phyloP scores from a whole-genome alignment of 1,139 yeast genomes.

The Sugiyamaella paludigena region DNA sequence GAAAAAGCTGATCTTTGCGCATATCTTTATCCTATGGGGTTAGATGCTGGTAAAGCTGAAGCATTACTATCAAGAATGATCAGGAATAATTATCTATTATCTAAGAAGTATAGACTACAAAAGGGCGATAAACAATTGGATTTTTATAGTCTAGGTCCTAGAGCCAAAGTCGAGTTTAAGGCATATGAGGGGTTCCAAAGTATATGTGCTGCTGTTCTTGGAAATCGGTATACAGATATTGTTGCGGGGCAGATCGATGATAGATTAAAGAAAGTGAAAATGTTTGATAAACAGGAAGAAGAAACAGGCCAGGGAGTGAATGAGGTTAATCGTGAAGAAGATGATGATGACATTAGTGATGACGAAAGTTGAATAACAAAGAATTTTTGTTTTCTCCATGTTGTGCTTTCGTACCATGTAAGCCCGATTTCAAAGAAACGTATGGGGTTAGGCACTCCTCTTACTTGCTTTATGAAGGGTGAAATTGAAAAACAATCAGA shows the following conservation, averaged over 20 bases:
- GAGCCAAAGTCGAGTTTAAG: slow-evolving; percentile 12
- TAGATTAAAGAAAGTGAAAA: slow-evolving; percentile 1
- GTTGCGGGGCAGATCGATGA: slow-evolving; percentile 5
- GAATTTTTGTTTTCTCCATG: too few relatives aligned
- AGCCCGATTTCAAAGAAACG: too few relatives aligned
- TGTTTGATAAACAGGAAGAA: background rate
- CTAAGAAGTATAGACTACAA: background rate
- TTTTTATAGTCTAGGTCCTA: slow-evolving; percentile 14
- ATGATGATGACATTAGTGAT: background rate
- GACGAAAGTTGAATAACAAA: too few relatives aligned
- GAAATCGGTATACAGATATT: background rate
- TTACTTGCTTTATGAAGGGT: too few relatives aligned
- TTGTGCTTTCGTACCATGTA: too few relatives aligned
- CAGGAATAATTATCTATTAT: slow-evolving; percentile 8
- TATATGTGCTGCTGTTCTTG: slow-evolving; percentile 7
- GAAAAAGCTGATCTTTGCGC: slow-evolving; percentile 5
- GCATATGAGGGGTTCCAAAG: slow-evolving; percentile 8
- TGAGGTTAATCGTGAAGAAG: background rate
- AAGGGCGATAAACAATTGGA: slow-evolving; percentile 3
- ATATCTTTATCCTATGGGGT: slow-evolving; percentile 4
- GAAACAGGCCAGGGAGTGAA: background rate
- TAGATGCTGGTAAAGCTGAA: background rate
- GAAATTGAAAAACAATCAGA: too few relatives aligned
- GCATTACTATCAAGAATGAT: slow-evolving; percentile 6
- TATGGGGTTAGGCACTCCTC: too few relatives aligned